These are phyloP conservation scores for Candida awuae DNA, from an alignment of 805 yeast genomes.

Conservation along the genomic window DNA sequence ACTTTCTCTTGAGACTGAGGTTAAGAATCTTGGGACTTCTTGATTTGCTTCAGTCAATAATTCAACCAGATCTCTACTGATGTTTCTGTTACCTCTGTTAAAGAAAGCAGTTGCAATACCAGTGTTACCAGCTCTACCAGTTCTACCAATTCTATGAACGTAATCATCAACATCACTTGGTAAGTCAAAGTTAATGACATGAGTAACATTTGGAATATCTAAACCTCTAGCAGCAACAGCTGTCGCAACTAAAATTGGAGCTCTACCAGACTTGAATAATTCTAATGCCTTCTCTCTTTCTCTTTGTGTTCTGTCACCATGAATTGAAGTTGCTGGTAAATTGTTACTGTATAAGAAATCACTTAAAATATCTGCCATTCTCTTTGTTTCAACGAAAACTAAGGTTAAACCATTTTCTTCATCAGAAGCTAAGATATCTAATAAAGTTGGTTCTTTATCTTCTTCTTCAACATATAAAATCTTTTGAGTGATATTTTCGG, in stretches of 20 bases:
- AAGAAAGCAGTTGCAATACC: conserved; percentile 98
- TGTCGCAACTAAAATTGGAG: conserved; percentile 95
- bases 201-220: conserved; percentile 98
- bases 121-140: conserved; percentile 99
- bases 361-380: conserved; percentile 94
- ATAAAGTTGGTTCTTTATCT: conserved; percentile 83
- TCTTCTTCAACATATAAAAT: conserved; percentile 85
- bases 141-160: conserved; percentile 99
- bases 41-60: conserved; percentile 93
- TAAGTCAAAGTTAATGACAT: conserved; percentile 93
- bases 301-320: conserved; percentile 96
- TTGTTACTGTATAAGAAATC: conserved; percentile 84
- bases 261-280: conserved; percentile 83
- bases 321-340: conserved; percentile 97
- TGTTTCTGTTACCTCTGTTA: conserved; percentile 88
- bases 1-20: conserved; percentile 70
- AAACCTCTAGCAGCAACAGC: conserved; percentile 99
- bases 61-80: conserved; percentile 81
- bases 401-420: conserved; percentile 75
- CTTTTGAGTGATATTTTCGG: conserved; percentile 96
- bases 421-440: conserved; percentile 75
- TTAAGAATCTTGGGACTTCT: conserved; percentile 88
- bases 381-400: conserved; percentile 95
- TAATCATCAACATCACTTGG: conserved; percentile 97
- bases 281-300: conserved; percentile 98